Base-by-base conservation (phyloP, 2,329 filamentous ascomycete species). In the Venturia oleaginea region DNA sequence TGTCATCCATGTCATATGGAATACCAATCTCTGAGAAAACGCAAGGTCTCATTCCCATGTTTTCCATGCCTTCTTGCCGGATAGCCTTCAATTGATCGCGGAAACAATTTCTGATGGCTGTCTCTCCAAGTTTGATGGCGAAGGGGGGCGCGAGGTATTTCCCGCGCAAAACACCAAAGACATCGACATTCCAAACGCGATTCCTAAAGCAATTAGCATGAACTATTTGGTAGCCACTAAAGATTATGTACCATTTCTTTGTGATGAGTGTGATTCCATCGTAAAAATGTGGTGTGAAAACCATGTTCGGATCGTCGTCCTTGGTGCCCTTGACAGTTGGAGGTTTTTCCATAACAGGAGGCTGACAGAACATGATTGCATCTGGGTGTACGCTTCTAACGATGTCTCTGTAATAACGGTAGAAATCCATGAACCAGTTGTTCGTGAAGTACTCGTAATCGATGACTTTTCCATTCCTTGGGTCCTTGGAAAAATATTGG, bases 1-100 rank as follows among this genome's bases (percentile, higher is more conserved):
- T 92, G 68, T 96, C 87, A 72, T 99, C 93, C 95, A 99, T 97
- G 73, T 99, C 94, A 73, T 96, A 99, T 0, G 94, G 94, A 65
- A 99, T 97, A 8, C 94, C 94, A 71, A 97, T 97, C 73, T 99
- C 94, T 0, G 91, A 95, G 74, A 97, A 86, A 4, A 99, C 77
- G 69, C 92, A 91, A 0, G 94, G 94, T 70, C 95, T 92, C 27
- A 89, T 86, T 24, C 94, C 94, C 80, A 92, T 91, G 66, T 91
- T 86, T 64, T 96, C 88, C n/a, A 89, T 77, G 0, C 93, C 95
- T 76, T 99, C 94, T 68, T 95, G 83, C 61, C 87, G 84, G 62
- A 99, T 89, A 0, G 88, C 88, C 6, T 85, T 85, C 42, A 99
- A 83, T 72, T 99, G 94, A 68, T 97, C 90, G 54, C 85, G 85